phyloP scores from a whole-genome alignment of 129 eudicot genomes.

The Artemisia tridentata region DNA sequence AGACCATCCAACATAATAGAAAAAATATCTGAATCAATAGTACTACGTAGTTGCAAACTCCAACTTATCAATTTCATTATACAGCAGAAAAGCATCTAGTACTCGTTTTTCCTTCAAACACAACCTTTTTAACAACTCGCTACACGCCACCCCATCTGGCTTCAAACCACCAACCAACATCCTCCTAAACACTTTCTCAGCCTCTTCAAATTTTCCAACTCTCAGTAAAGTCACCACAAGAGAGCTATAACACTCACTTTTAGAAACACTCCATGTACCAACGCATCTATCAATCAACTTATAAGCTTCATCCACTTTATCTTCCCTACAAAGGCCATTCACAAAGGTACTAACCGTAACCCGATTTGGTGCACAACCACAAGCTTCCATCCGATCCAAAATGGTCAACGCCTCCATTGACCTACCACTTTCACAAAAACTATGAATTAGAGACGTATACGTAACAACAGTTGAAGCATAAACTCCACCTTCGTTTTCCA shows the following conservation, averaged over 20 bases:
- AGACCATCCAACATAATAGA: constrained; percentile 59
- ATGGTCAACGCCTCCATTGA: constrained; percentile 50
- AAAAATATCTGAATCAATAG: constrained; percentile 62
- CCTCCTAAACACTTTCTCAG: constrained; percentile 60
- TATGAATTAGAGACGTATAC: constrained; percentile 55
- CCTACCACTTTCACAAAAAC: constrained; percentile 57
- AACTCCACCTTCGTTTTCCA: constrained; percentile 64
- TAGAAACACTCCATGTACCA: constrained; percentile 33
- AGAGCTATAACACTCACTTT: constrained; percentile 62
- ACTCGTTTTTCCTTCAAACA: constrained; percentile 46
- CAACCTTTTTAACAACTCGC: constrained; percentile 43
- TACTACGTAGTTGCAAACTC: constrained; percentile 37
- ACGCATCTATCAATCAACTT: constrained; percentile 50
- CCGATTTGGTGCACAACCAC: constrained; percentile 56
- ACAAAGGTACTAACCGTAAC: constrained; percentile 48
- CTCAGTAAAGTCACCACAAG: constrained; percentile 56
- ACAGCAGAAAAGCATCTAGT: constrained; percentile 55
- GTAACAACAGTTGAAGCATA: constrained; percentile 68
- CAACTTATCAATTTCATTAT: constrained; percentile 46
- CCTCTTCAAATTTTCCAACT: constrained; percentile 44
- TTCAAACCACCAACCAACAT: constrained; percentile 60
- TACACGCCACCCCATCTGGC: constrained; percentile 67
- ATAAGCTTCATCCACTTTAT: constrained; percentile 57
- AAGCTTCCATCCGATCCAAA: constrained; percentile 62
- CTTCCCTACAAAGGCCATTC: constrained; percentile 61